Evolutionary conservation across 2,329 filamentous ascomycete species (phyloP).

Genomic region (Magnaporthiopsis incrustans): DNA sequence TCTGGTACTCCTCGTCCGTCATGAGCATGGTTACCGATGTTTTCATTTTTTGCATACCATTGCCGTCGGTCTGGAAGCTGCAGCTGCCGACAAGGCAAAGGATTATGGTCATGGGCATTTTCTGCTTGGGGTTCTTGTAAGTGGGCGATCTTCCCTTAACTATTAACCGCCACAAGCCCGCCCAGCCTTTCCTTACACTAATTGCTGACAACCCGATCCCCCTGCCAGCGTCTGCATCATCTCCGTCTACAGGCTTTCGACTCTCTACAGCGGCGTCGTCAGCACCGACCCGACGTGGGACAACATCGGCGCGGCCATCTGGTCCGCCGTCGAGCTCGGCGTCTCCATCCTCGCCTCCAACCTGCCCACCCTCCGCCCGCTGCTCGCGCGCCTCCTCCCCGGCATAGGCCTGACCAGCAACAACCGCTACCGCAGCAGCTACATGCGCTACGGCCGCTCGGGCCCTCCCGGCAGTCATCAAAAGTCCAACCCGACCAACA

Average conservation of each 20-base stretch:
- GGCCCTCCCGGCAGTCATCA: no score
- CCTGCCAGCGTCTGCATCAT: no score
- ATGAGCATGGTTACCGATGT: conserved; percentile 21
- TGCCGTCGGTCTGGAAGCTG: conserved; percentile 18
- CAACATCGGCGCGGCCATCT: conserved; percentile 22
- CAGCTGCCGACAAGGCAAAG: conserved; percentile 10
- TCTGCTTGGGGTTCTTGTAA: no score
- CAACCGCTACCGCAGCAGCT: no score
- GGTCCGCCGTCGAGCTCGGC: conserved; percentile 24
- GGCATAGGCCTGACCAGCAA: conserved; percentile 5
- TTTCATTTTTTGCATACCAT: conserved; percentile 20
- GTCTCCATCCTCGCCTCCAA: conserved; percentile 21
- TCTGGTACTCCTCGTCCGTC: conserved; percentile 23
- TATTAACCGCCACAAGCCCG: no score
- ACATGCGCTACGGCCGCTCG: no score
- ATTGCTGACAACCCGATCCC: no score
- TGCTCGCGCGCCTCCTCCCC: conserved; percentile 18
- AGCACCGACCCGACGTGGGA: conserved; percentile 23
- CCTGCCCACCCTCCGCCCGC: conserved; percentile 22
- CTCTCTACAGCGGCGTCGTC: conserved; percentile 19
- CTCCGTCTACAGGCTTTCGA: conserved; percentile 14
- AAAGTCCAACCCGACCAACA: no score
- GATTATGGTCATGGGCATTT: no score
- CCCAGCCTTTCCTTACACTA: no score
- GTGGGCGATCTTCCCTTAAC: no score